These are phyloP conservation scores for Typha latifolia DNA, from an alignment of 176 grass and related monocot species.

Conservation along the genomic window DNA sequence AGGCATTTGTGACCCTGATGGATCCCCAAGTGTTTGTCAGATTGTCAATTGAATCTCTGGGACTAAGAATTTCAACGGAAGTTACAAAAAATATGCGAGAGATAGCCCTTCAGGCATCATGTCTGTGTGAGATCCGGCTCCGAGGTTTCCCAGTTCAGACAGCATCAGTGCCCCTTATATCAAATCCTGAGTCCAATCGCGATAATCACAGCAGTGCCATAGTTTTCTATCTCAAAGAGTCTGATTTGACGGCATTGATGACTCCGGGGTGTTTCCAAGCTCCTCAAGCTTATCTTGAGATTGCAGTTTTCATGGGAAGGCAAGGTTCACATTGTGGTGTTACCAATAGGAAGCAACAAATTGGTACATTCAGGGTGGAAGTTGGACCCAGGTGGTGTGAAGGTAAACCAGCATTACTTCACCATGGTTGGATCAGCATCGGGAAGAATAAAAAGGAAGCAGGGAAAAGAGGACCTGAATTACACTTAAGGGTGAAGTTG, in stretches of 20 bases:
- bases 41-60: conserved; percentile 50
- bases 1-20: conserved; percentile 24
- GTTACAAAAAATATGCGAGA: conserved; percentile 18
- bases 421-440: conserved; percentile 56
- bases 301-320: conserved; percentile 36
- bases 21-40: conserved; percentile 60
- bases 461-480: conserved; percentile 26
- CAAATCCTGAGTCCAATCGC: conserved; percentile 31
- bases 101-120: conserved; percentile 1
- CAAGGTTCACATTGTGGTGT: conserved; percentile 22
- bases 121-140: conserved; percentile 59
- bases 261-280: conserved; percentile 39
- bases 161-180: conserved; percentile 36
- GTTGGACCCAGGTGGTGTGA: conserved; percentile 39
- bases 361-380: conserved; percentile 61
- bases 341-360: conserved; percentile 29
- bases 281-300: conserved; percentile 34
- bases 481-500: conserved; percentile 56
- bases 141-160: conserved; percentile 48
- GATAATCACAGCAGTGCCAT: conserved; percentile 44
- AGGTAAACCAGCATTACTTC: conserved; percentile 53
- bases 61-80: conserved; percentile 41
- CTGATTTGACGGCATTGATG: conserved; percentile 33
- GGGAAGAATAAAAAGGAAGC: conserved; percentile 25
- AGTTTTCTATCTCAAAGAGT: conserved; percentile 75